Percentiles rank a stretch among this genome's conserved stretches.
These are phyloP conservation scores for Kwoniella shivajii DNA, from an alignment of 1,284 basidiomycete genomes.

Conservation along the genomic window DNA sequence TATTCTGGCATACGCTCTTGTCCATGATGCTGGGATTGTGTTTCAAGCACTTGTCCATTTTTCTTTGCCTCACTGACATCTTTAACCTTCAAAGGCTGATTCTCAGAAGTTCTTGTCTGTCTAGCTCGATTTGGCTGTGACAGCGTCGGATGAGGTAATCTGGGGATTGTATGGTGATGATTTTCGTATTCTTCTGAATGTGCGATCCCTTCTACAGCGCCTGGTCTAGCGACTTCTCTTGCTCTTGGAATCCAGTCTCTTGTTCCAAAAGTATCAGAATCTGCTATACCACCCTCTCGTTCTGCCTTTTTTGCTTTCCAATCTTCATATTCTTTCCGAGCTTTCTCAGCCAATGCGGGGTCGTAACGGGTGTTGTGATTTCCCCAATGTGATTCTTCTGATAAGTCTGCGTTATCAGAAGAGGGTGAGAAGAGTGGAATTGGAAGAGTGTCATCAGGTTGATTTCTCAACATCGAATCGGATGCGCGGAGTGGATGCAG, in stretches of 20 bases:
- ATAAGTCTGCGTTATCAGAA: background rate
- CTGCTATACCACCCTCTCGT: constrained; percentile 33
- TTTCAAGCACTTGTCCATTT: background rate
- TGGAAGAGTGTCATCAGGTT: constrained; percentile 31
- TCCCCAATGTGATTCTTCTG: constrained; percentile 1
- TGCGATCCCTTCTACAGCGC: constrained; percentile 16
- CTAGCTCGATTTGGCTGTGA: constrained; percentile 3
- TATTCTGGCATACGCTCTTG: background rate
- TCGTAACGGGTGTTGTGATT: constrained; percentile 19
- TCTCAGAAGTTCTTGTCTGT: constrained; percentile 2
- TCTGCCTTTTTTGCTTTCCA: constrained; percentile 35
- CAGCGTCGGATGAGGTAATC: background rate
- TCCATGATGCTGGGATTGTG: background rate
- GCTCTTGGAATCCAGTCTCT: constrained; percentile 32
- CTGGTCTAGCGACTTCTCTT: constrained; percentile 28
- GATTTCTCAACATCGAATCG: constrained; percentile 33
- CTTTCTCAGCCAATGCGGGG: constrained; percentile 25
- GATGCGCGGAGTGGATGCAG: constrained; percentile 34
- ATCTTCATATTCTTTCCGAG: constrained; percentile 35
- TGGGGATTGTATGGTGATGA: background rate
- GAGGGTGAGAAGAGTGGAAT: constrained; percentile 30
- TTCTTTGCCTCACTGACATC: background rate
- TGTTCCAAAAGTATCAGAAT: constrained; percentile 20
- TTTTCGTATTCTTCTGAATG: constrained; percentile 21
- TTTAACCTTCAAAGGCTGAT: background rate